Base-by-base conservation (phyloP, 257 asterid genomes). In the Echites panduratus region DNA sequence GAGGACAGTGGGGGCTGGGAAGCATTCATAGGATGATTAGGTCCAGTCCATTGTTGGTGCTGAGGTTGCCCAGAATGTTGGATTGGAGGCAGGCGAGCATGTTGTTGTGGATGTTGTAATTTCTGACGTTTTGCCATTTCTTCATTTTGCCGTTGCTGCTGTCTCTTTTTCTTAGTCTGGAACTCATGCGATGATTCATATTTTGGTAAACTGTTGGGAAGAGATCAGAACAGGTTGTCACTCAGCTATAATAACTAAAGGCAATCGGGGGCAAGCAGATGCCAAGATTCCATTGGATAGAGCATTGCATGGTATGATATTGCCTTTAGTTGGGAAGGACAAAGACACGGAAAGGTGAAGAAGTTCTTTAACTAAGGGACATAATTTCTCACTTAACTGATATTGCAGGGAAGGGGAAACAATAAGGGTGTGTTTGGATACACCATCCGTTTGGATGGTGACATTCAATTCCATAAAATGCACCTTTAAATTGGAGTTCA, bases 171-270 rank as follows among this genome's bases (percentile, higher is more conserved):
- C 97, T 91, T 94, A 16, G 96, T 94, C 84, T 91, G 97, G 88
- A 89, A 94, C 88, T 94, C 99, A 26, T 94, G 99, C 0, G 99
- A 94, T 29, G 97, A 81, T 77, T 94, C 99, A 4, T 94, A 94
- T 78, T 84, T 87, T 9, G 99, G 99, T 86, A 94, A 83, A 82
- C 99, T 91, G 89, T 63, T 49, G 72, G 20, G 14, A 75, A 59
- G 20, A 58, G 59, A 53, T 63, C 0, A 47, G 20, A 52, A 65
- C 63, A 65, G 68, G 29, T 50, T n/a, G 11, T 62, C 61, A 61
- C 24, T 48, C 13, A 50, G 13, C 45, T n/a, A 70, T 19, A 8
- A 57, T 4, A 32, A 40, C 47, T 14, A 40, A 24, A 38, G 45
- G 47, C 41, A 63, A n/a, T 40, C 7, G 16, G n/a, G n/a, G 16